phyloP scores from a whole-genome alignment of 2,329 filamentous ascomycete species.

The Colletotrichum sp. region DNA sequence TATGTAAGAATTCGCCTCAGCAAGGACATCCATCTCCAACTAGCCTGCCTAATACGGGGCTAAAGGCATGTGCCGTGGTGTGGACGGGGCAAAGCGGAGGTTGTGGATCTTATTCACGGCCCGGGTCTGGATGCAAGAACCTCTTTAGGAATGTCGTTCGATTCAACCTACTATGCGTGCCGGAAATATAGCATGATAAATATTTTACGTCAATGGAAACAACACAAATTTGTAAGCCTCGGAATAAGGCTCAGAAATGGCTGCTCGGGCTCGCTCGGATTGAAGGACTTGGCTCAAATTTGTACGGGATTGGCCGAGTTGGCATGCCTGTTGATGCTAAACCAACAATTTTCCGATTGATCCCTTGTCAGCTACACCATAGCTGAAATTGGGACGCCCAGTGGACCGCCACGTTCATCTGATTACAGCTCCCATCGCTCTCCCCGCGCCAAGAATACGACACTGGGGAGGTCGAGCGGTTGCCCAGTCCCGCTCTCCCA shows the following conservation, averaged over 20 bases:
- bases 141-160: background rate
- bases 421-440: background rate
- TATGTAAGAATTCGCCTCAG: background rate
- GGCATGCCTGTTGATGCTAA: background rate
- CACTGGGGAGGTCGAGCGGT: background rate
- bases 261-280: background rate
- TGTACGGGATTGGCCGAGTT: background rate
- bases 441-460: background rate
- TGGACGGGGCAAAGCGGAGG: background rate
- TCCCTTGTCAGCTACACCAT: background rate
- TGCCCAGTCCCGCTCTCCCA: background rate
- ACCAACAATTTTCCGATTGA: background rate
- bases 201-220: background rate
- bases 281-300: background rate
- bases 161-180: background rate
- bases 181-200: background rate
- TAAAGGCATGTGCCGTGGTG: background rate
- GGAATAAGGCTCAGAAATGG: background rate
- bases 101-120: background rate
- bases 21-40: background rate
- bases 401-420: background rate
- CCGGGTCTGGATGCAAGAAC: background rate
- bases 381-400: background rate
- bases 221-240: background rate
- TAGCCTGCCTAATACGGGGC: background rate